Base-by-base conservation (phyloP, 306 rosid genomes). In the Chamaecrista fasciculata region DNA sequence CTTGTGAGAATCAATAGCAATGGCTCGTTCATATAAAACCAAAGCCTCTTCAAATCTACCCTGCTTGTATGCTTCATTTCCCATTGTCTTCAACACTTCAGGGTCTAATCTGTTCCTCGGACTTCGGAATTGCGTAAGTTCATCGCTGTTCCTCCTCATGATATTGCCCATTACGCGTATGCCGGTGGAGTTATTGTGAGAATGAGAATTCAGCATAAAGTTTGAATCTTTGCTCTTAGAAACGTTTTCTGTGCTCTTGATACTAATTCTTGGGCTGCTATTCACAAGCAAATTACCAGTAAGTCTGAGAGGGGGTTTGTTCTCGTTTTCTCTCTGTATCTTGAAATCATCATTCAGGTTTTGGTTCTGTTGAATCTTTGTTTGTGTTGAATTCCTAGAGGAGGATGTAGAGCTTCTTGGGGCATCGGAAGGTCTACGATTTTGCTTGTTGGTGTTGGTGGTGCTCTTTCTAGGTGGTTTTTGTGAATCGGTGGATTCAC, bases 21-120 rank as follows among this genome's bases (percentile, higher is more conserved):
- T 94, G 11, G 99, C 97, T 70, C 57, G 62, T 11, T 94, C 82
- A 78, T 94, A 94, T 23, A 88, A 76, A 47, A 20, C 57, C 86
- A 91, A 49, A 67, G 99, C 99, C 59, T 88, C 95, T 64, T 78
- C 83, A 48, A 77, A 94, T 61, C 77, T 82, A 0, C 87, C 89
- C 56, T 62, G 63, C 62, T 78, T 94, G 64, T 88, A 88, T 1
- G 86, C 92, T 63, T 91, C 89, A 66, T 94, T 94, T 76, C 99
- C 99, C 86, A 74, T 69, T 2, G 79, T 59, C 76, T 91, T 91
- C 85, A 91, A 79, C 53, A 59, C 80, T 58, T 94, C 96, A 14
- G 97, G 91, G 53, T 90, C 86, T 16, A 80, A 66, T 67, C 36
- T 81, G 42, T 68, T 68, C 40, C 36, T 60, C 28, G 58, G 29